A percentile compares a stretch with the other conserved stretches of the same genome.
These are phyloP conservation scores for Globisporangium spinosum DNA, from an alignment of 352 stramenopile genomes.

Conservation along the genomic window DNA sequence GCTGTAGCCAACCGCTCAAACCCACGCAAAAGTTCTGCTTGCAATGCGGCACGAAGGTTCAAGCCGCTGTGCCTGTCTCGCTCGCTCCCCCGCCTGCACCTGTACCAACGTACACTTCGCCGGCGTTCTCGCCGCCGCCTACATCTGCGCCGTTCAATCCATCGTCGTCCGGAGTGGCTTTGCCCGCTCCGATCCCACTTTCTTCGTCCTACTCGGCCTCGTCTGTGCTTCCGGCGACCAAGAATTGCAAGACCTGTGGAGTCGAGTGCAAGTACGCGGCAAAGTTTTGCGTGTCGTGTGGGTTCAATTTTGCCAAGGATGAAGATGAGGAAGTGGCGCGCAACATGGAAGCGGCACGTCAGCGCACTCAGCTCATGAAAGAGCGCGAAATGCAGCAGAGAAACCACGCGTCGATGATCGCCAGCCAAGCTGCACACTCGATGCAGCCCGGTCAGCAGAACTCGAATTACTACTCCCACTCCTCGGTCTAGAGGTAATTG, in stretches of 20 bases:
- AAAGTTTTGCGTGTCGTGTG: conserved; percentile 82
- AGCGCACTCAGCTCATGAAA: conserved; percentile 40
- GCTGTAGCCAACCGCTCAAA: conserved; percentile 52
- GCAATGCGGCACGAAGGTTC: conserved; percentile 66
- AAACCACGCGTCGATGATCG: conserved; percentile 63
- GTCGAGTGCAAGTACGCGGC: conserved; percentile 70
- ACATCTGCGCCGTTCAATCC: conserved; percentile 29
- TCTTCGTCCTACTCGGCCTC: conserved; percentile 31
- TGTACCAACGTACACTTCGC: conserved; percentile 12
- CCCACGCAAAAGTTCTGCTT: conserved; percentile 73
- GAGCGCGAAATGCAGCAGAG: conserved; percentile 62
- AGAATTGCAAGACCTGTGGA: conserved; percentile 61
- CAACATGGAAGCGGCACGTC: conserved; percentile 62
- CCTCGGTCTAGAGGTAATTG: conserved; percentile 16
- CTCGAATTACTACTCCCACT: conserved; percentile 15
- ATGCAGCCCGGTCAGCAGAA: conserved; percentile 25
- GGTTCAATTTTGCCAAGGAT: conserved; percentile 73
- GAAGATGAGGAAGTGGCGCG: conserved; percentile 76
- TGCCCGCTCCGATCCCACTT: conserved; percentile 57
- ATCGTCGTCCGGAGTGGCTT: conserved; percentile 31
- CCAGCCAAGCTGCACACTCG: conserved; percentile 48
- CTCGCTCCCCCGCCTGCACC: conserved; percentile 2
- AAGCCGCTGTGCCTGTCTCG: conserved; percentile 1
- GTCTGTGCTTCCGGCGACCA: conserved; percentile 36
- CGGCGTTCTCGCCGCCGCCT: conserved; percentile 25